These are phyloP conservation scores for Tephrocybe sp. DNA, from an alignment of 768 basidiomycete genomes.

Conservation along the genomic window DNA sequence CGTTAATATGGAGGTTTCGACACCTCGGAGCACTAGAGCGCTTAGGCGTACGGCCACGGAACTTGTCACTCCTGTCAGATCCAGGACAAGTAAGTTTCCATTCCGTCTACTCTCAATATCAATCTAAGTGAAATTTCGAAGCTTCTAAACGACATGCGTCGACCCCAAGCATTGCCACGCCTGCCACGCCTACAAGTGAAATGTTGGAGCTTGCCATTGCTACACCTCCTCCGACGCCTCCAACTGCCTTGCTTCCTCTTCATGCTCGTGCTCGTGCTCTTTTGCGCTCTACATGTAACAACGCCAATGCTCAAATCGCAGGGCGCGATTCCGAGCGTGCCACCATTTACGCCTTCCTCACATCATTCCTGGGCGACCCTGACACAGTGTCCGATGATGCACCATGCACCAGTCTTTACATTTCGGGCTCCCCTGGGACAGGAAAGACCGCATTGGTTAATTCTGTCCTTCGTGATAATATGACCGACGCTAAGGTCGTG, in stretches of 20 bases:
- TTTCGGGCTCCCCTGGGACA: constrained; percentile 92
- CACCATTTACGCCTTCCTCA: constrained; percentile 58
- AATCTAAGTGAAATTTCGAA: constrained; percentile 22
- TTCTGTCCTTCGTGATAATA: constrained; percentile 49
- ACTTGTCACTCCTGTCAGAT: constrained; percentile 40
- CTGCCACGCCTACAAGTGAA: constrained; percentile 45
- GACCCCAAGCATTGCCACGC: constrained; percentile 38
- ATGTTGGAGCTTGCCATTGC: constrained; percentile 43
- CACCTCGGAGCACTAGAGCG: constrained; percentile 39
- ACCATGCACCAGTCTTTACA: constrained; percentile 61
- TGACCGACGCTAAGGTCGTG: constrained; percentile 47
- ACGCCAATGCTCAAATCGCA: constrained; percentile 48
- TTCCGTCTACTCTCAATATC: constrained; percentile 7
- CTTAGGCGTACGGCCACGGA: constrained; percentile 40
- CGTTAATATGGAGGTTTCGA: constrained; percentile 32
- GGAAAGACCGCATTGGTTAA: constrained; percentile 89
- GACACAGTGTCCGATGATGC: constrained; percentile 21
- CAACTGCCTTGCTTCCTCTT: constrained; percentile 45
- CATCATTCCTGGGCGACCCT: constrained; percentile 44
- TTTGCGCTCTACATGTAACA: constrained; percentile 71
- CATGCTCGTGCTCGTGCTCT: constrained; percentile 65
- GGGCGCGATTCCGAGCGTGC: constrained; percentile 70
- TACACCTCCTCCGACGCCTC: constrained; percentile 67
- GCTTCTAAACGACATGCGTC: constrained; percentile 51
- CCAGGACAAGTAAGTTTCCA: constrained; percentile 42